Evolutionary conservation across 495 filamentous ascomycete genomes (phyloP), one percentile per base, ranked within the genome.

Genomic region (Niebla homalea): DNA sequence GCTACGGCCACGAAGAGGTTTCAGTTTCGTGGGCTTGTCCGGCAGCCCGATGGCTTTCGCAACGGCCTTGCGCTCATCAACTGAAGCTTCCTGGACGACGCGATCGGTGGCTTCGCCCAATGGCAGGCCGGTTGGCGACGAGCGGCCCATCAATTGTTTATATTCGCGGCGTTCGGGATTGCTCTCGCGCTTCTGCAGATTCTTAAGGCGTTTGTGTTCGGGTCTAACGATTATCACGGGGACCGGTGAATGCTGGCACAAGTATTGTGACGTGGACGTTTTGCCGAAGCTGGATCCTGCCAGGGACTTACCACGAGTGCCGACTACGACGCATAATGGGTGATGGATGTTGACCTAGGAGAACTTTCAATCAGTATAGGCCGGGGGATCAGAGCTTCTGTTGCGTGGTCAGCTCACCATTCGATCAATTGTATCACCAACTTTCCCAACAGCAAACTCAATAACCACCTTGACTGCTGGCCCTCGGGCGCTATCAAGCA

Each of bases 191-290:
- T 95, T 95, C 53, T 76, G 75, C 64, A 94, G 95, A 65, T 93
- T 94, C 67, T 93, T 94, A 56, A 82, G 76, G 5, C 92, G 84
- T 68, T 96, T 94, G 46, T 86, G 80, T 22, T 83, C 84, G 43
- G 92, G 89, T 2, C 92, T 80, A 36, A 97, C 92, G 26, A 98
- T 93, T 35, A 96, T 87, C 2, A 96, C 90, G n/a, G 92, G 92
- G 18, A 98, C 85, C 1, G 92, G 92, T 7, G 87, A 94, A 64
- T 94, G 86, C 62, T 97, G 90, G 12, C 96, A 74, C 57, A 92
- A 96, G 69, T 94, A 98, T 60, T 96, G 95, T 23, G 88, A 94
- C 49, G 97, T 88, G 0, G 88, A 94, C 55, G 87, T 92, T 84
- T 23, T 96, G 75, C n/a, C 97, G 74, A 41, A 85, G 84, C 65